phyloP scores from a whole-genome alignment of 192 early-diverging fungal species.

The Coemansia sp. region DNA sequence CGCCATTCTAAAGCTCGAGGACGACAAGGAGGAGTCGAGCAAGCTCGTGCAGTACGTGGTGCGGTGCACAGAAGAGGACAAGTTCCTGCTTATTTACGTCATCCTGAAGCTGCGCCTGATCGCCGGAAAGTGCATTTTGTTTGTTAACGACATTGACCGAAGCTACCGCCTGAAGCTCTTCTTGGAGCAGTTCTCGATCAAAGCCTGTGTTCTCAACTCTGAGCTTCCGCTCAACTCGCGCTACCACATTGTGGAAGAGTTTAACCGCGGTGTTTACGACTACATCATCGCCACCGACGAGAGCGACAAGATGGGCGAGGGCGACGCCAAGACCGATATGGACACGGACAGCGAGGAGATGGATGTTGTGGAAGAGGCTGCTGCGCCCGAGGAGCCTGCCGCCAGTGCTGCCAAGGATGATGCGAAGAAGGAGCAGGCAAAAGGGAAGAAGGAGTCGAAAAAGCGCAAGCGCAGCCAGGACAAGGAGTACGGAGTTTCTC shows the following conservation, averaged over 20 bases:
- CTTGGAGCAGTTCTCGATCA: conserved; percentile 94
- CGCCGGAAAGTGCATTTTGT: conserved; percentile 88
- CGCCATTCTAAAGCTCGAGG: conserved; percentile 83
- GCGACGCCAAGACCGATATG: conserved; percentile 59
- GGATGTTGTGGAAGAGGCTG: conserved; percentile 21
- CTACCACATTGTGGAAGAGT: conserved; percentile 95
- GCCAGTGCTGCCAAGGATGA: neutral
- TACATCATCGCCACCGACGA: conserved; percentile 97
- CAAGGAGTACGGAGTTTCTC: conserved; percentile 91
- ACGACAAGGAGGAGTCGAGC: conserved; percentile 58
- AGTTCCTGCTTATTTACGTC: conserved; percentile 85
- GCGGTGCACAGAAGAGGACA: conserved; percentile 75
- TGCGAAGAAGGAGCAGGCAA: conserved; percentile 17
- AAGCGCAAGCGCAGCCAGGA: conserved; percentile 60
- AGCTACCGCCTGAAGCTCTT: conserved; percentile 91
- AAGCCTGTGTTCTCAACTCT: conserved; percentile 88
- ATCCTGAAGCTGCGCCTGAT: conserved; percentile 88
- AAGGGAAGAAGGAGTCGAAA: conserved; percentile 33
- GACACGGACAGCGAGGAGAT: conserved; percentile 38
- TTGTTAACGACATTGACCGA: conserved; percentile 95
- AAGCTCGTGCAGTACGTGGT: conserved; percentile 77
- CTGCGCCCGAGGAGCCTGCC: conserved; percentile 25
- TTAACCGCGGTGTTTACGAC: conserved; percentile 94
- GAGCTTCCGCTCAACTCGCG: conserved; percentile 91
- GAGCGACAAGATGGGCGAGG: conserved; percentile 65